phyloP scores from a whole-genome alignment of 179 eudicot species.

The Beta lomatogona region DNA sequence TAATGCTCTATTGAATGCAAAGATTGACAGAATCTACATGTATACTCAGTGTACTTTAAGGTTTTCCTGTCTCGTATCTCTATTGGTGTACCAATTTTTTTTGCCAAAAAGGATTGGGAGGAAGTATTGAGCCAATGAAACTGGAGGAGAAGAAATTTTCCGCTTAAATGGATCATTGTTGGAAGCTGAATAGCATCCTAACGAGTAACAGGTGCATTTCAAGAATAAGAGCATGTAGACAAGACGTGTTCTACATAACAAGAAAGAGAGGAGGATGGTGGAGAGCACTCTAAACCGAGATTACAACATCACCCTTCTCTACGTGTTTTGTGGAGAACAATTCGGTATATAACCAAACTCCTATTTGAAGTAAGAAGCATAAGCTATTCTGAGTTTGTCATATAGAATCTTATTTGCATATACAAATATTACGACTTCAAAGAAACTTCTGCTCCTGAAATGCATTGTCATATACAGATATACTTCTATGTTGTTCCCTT shows the following conservation, averaged over 20 bases:
- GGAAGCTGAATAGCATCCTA: not conserved
- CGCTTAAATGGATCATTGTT: not conserved
- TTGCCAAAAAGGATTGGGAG: not conserved
- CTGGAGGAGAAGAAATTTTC: not conserved
- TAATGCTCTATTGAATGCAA: not conserved
- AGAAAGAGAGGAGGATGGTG: not conserved
- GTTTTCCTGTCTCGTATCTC: not conserved
- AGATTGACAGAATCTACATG: not conserved
- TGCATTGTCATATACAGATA: not conserved
- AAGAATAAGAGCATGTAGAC: too few species aligned
- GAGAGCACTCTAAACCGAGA: too few species aligned
- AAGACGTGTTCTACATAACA: too few species aligned
- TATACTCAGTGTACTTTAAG: too few species aligned
- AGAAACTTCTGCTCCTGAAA: not conserved
- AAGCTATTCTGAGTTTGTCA: not conserved
- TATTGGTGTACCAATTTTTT: not conserved
- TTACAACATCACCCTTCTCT: not conserved
- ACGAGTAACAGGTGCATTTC: not conserved
- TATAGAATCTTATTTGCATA: not conserved
- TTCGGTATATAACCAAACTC: not conserved
- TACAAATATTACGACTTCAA: not conserved
- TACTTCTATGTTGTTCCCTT: not conserved
- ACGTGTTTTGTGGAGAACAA: not conserved
- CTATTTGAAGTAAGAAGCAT: not conserved
- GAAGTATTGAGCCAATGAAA: not conserved